A percentile compares a stretch with the other conserved stretches of the same genome.
phyloP scores from a whole-genome alignment of 1,139 yeast genomes.

The Saccharomyces hybrid region DNA sequence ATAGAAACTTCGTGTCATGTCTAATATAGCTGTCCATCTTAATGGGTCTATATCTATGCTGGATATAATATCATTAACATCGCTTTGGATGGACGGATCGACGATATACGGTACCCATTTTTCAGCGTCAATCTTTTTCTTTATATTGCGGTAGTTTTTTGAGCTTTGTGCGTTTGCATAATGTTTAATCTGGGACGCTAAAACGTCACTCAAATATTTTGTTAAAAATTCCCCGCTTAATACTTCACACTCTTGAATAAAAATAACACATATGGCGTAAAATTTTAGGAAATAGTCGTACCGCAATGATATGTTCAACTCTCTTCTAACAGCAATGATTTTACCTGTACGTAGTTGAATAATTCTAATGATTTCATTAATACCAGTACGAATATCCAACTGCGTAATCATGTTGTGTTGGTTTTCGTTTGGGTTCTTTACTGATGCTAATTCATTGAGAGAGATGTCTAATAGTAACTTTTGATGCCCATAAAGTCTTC shows the following conservation, averaged over 20 bases:
- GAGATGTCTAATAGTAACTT: conserved; percentile 69
- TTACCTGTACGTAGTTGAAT: conserved; percentile 74
- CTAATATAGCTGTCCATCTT: conserved; percentile 42
- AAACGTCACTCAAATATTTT: conserved; percentile 57
- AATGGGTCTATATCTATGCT: conserved; percentile 44
- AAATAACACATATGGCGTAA: conserved; percentile 59
- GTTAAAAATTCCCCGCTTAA: conserved; percentile 66
- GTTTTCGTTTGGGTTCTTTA: conserved; percentile 20
- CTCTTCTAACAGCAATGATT: conserved; percentile 69
- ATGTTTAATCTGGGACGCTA: conserved; percentile 57
- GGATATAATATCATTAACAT: conserved; percentile 48
- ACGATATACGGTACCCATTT: conserved; percentile 69
- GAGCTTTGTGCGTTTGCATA: conserved; percentile 54
- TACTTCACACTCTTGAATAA: conserved; percentile 76
- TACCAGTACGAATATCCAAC: conserved; percentile 48
- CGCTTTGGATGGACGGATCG: conserved; percentile 41
- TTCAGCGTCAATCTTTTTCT: conserved; percentile 54
- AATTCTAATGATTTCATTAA: conserved; percentile 57
- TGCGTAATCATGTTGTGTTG: conserved; percentile 41
- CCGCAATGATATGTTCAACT: conserved; percentile 52
- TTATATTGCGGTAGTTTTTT: conserved; percentile 38
- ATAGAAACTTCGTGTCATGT: conserved; percentile 18
- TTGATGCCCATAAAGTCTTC: conserved; percentile 71
- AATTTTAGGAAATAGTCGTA: conserved; percentile 53
- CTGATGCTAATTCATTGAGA: conserved; percentile 42